Evolutionary conservation across 1,139 yeast genomes (phyloP).

Genomic region (Pneumocystis oryctolagi): DNA sequence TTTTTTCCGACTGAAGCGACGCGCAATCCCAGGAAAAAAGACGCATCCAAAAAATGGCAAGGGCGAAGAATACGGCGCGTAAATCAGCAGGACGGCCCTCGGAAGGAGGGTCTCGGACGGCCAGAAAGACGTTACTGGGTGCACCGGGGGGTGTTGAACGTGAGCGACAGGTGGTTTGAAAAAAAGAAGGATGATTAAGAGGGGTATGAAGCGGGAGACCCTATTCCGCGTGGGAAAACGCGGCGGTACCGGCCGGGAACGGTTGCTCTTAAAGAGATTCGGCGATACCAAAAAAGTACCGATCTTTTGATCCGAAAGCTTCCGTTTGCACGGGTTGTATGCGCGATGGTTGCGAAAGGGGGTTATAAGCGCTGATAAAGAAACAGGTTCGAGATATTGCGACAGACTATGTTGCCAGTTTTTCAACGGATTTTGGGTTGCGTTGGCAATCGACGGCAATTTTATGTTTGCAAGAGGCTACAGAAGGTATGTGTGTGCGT

Average conservation of each 20-base stretch:
- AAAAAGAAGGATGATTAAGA: too few relatives aligned
- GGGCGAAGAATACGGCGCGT: neutral
- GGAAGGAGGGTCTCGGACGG: neutral
- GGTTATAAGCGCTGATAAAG: constrained; percentile 11
- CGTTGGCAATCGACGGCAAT: constrained; percentile 88
- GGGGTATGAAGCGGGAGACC: constrained; percentile 3
- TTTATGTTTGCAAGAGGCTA: constrained; percentile 80
- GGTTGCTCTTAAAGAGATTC: constrained; percentile 59
- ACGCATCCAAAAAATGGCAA: neutral
- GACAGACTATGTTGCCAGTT: constrained; percentile 32
- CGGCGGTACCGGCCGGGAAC: constrained; percentile 60
- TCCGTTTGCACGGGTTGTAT: constrained; percentile 67
- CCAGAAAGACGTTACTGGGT: neutral
- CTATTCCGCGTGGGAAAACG: constrained; percentile 19
- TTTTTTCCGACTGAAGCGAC: too few relatives aligned
- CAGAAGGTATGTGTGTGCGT: constrained; percentile 43
- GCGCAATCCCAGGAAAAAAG: too few relatives aligned
- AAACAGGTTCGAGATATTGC: constrained; percentile 55
- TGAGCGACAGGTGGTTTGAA: too few relatives aligned
- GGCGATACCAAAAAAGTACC: constrained; percentile 63
- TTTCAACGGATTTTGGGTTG: constrained; percentile 36
- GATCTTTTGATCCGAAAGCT: constrained; percentile 64
- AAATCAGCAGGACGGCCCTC: neutral
- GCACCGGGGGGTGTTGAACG: neutral
- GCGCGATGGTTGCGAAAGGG: constrained; percentile 16